phyloP scores from a whole-genome alignment of 352 stramenopile genomes.

The Phytophthora tentaculata region DNA sequence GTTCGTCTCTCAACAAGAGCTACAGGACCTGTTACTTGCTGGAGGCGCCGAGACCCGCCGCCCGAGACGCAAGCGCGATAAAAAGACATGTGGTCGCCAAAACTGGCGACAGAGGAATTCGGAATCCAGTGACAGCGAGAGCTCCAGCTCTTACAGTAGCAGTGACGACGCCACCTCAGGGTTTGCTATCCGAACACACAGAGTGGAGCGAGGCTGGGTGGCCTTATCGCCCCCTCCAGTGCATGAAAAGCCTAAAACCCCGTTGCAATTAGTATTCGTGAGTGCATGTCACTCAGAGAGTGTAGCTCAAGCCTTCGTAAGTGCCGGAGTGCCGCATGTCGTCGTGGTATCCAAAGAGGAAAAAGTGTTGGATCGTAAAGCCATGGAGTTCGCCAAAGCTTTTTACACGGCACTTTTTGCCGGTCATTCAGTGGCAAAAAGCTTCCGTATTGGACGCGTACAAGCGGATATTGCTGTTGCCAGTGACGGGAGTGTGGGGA shows the following conservation, averaged over 20 bases:
- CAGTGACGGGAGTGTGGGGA: constrained; percentile 18
- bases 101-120: constrained; percentile 4
- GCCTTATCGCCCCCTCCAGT: constrained; percentile 32
- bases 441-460: constrained; percentile 87
- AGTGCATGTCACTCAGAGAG: constrained; percentile 91
- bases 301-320: constrained; percentile 89
- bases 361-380: constrained; percentile 88
- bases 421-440: constrained; percentile 72
- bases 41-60: constrained; percentile 51
- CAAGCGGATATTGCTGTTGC: constrained; percentile 74
- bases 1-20: constrained; percentile 83
- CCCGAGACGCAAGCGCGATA: constrained; percentile 10
- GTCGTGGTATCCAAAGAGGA: constrained; percentile 88
- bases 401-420: constrained; percentile 91
- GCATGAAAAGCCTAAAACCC: constrained; percentile 48
- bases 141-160: constrained; percentile 8
- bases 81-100: constrained; percentile 8
- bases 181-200: constrained; percentile 36
- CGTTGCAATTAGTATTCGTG: constrained; percentile 88
- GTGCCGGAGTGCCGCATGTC: constrained; percentile 89
- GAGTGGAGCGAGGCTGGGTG: constrained; percentile 57
- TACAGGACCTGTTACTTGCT: constrained; percentile 76
- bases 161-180: constrained; percentile 25
- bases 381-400: constrained; percentile 88
- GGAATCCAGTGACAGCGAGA: constrained; percentile 15